Base-by-base conservation (phyloP, 2,329 filamentous ascomycete genomes). In the Ophiostoma montium region DNA sequence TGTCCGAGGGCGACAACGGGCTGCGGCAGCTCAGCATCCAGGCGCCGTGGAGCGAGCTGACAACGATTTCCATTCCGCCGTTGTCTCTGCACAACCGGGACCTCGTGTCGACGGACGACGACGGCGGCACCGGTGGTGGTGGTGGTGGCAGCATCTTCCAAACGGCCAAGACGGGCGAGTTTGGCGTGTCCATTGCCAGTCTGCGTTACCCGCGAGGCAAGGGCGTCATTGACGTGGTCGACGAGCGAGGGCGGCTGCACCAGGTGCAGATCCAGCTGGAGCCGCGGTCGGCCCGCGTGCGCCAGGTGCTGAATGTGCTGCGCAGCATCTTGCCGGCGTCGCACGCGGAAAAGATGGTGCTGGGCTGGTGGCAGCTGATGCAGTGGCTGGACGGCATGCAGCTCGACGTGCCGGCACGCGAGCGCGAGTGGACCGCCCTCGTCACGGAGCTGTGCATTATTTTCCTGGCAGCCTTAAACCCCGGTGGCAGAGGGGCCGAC, bases 351-450 rank as follows among this genome's bases (percentile, higher is more conserved):
- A 84, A 69, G 23, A 65, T 87, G 10, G 65, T 85, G 50, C 72
- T 80, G 10, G 78, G 75, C 2, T 89, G 84, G 82, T 84, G 84
- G 74, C 80, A 86, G 59, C 71, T 77, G 18, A 74, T 84, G 64
- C 76, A 78, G 53, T 90, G 84, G 84, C 67, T 86, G 36, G 66
- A 67, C 30, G 16, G 27, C 31, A 59, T 47, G 7, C 53, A 51
- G 12, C 38, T 54, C 3, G 48, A 49, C 1, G 64, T 71, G 4
- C 59, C 67, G 8, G 60, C 70, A 13, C 62, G 64, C 3, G 72
- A 82, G 53, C 50, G 67, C 1, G 85, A 89, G 61, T 89, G 84
- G 84, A 82, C 81, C 4, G 76, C 80, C 2, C 61, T 84, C 43
- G 70, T 78, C 3, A 70, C 84, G 10, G 68, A 82, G 10, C 62